Evolutionary conservation across 2,329 filamentous ascomycete species (phyloP), one percentile per base, ranked within the genome.

Genomic region (Colletotrichum caudatum): DNA sequence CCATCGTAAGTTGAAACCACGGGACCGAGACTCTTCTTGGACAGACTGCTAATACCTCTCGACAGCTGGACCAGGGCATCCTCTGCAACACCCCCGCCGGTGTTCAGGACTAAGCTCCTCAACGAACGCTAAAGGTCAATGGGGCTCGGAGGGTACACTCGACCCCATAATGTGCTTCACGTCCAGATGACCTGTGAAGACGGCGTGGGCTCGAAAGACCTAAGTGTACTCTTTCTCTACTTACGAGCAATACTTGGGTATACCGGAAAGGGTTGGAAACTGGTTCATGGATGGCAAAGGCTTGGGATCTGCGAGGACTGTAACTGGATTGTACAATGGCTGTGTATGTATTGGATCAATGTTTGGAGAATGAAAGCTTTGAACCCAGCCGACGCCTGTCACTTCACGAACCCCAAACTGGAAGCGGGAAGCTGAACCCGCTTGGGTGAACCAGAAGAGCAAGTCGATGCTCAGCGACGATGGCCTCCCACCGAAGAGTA

Each of bases 61-160:
- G 14, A 56, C 59, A 74, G 73, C 75, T 82, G 71, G 76, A 78
- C 20, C 80, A 82, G 73, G 78, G 77, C 12, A 71, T 83, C 53
- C 74, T 84, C 58, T 80, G 81, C 78, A 76, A 80, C 74, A 76
- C 78, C 41, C 74, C 81, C 39, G 62, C 80, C 41, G 75, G 79
- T 69, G 75, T 81, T 66, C 64, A 72, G 41, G 78, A 76, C 71
- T 79, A 77, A 65, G 11, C 14, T 26, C 3, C 41, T 66, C 26
- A 12, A 12, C 3, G 26, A 4, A 18, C 29, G 29, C 29, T n/a
- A 2, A 23, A 7, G 54, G 20, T n/a, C n/a, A 23, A 29, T 4
- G 37, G 65, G 29, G 5, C 1, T 16, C 6, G n/a, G 46, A 23
- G 16, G n/a, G 46, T 0, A 12, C 26, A 18, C 11, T 12, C 20